A percentile compares a stretch with the other conserved stretches of the same genome.
Conservation (phyloP, 257 asterid genomes). For the Salvia hispanica region DNA sequence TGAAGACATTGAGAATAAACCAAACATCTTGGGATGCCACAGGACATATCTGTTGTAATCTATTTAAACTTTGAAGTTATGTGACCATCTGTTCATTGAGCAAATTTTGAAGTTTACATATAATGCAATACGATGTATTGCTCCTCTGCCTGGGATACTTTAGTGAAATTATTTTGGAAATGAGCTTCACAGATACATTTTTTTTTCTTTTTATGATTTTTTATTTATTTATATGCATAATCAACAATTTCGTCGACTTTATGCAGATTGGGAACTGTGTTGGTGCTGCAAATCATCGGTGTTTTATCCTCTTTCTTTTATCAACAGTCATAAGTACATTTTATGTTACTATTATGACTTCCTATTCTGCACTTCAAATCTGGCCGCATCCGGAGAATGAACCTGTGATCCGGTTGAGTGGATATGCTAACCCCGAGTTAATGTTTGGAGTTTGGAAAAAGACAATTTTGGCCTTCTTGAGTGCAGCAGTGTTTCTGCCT, state of each 20-base stretch:
- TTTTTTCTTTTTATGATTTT: not conserved
- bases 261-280: conserved; percentile 96
- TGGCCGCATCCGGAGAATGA: conserved; percentile 53
- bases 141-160: not conserved
- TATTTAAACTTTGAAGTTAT: too few relatives aligned
- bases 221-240: conserved; percentile 17
- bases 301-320: conserved; percentile 74
- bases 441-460: conserved; percentile 49
- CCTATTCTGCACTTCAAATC: conserved; percentile 51
- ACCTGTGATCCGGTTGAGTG: conserved; percentile 31
- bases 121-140: not conserved
- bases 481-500: conserved; percentile 62
- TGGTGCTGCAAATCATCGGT: conserved; percentile 81
- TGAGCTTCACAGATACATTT: not conserved
- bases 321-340: conserved; percentile 65
- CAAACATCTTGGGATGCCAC: conserved; percentile 19
- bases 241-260: conserved; percentile 25
- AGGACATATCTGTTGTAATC: not conserved
- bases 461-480: conserved; percentile 48
- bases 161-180: not conserved
- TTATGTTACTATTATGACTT: conserved; percentile 57
- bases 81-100: not conserved
- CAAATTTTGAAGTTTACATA: not conserved
- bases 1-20: not conserved
- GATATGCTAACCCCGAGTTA: conserved; percentile 34